Evolutionary conservation across 495 filamentous ascomycete species (phyloP).

Genomic region (Penicillium silybi): DNA sequence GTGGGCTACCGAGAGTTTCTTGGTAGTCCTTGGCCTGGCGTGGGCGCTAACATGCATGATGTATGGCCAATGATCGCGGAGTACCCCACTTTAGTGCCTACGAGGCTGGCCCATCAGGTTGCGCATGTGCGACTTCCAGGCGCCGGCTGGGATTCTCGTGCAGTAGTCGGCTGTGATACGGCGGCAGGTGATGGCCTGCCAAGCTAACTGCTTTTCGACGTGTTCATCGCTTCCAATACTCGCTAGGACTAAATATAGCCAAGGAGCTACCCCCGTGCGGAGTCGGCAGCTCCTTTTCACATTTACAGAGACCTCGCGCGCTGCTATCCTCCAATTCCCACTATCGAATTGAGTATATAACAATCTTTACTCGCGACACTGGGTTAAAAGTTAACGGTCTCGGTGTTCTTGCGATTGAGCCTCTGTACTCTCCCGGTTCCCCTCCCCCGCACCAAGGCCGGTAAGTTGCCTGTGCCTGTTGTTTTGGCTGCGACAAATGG

Average conservation of each 20-base stretch:
- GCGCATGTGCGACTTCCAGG: slow-evolving; percentile 7
- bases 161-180: slow-evolving; percentile 23
- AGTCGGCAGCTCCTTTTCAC: slow-evolving; percentile 2
- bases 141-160: slow-evolving; percentile 21
- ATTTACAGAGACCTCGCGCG: neutral
- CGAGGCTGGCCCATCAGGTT: slow-evolving; percentile 10
- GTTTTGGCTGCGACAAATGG: neutral
- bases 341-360: too few species aligned
- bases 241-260: slow-evolving; percentile 15
- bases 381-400: too few species aligned
- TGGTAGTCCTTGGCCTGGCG: slow-evolving; percentile 3
- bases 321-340: neutral
- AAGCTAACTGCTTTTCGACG: slow-evolving; percentile 1
- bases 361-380: too few species aligned
- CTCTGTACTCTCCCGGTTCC: neutral
- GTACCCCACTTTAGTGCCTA: slow-evolving; percentile 2
- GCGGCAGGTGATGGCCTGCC: slow-evolving; percentile 3
- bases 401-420: too few species aligned
- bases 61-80: slow-evolving; percentile 4
- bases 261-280: slow-evolving; percentile 4
- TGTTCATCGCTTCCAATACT: neutral
- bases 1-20: neutral
- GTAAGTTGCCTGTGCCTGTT: neutral
- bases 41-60: neutral
- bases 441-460: slow-evolving; percentile 1